A percentile compares a stretch with the other conserved stretches of the same genome.
Evolutionary conservation across 2,329 filamentous ascomycete species (phyloP).

Genomic region (Sporothrix humicola): DNA sequence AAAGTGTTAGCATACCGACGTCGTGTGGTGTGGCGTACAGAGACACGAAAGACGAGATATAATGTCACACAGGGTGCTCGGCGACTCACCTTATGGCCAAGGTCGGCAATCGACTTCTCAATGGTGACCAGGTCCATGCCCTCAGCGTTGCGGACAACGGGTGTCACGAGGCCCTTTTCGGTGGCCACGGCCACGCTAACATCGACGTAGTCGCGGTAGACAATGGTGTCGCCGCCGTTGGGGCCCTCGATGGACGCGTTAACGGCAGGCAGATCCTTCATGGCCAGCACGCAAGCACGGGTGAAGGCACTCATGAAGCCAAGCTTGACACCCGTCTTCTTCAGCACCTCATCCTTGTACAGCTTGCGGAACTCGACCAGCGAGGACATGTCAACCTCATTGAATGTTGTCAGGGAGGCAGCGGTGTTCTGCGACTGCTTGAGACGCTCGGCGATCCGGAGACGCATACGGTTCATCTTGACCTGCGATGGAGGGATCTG

Average conservation of each 20-base stretch:
- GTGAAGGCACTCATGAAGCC: constrained; percentile 99
- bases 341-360: constrained; percentile 95
- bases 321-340: constrained; percentile 96
- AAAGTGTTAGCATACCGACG: constrained; percentile 25
- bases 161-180: constrained; percentile 95
- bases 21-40: not conserved
- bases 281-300: constrained; percentile 84
- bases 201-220: constrained; percentile 97
- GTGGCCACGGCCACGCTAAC: constrained; percentile 97
- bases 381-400: constrained; percentile 98
- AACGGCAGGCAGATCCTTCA: constrained; percentile 91
- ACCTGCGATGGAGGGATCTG: constrained; percentile 62
- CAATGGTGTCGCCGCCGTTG: constrained; percentile 93
- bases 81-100: constrained; percentile 84
- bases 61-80: not conserved
- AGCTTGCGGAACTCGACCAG: constrained; percentile 96
- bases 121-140: constrained; percentile 85
- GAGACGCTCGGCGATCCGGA: constrained; percentile 93
- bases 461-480: constrained; percentile 99
- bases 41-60: not conserved
- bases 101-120: constrained; percentile 88
- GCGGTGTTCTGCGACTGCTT: constrained; percentile 99
- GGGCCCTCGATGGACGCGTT: constrained; percentile 98
- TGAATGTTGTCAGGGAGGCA: constrained; percentile 96
- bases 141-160: constrained; percentile 93